Conservation (phyloP, 2,329 filamentous ascomycete genomes). For the Ascomycota sp. region DNA sequence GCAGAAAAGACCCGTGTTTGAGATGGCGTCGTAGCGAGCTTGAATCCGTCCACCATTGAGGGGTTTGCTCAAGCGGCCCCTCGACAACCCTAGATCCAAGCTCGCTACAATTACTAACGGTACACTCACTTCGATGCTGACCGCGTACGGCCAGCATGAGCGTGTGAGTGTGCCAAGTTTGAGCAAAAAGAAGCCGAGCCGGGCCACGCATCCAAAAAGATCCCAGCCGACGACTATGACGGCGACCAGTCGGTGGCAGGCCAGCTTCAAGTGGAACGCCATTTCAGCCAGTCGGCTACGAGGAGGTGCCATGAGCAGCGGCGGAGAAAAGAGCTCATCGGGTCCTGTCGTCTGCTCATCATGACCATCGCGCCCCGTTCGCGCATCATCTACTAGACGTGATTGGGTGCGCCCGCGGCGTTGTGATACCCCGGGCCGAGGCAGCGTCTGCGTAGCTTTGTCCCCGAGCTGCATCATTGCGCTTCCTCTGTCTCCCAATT, state of each 20-base stretch:
- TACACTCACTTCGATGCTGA: constrained; percentile 42
- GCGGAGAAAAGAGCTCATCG: constrained; percentile 1
- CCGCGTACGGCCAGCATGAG: constrained; percentile 52
- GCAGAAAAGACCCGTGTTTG: constrained; percentile 5
- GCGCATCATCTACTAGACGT: neutral
- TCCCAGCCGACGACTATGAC: constrained; percentile 10
- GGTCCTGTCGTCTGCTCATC: neutral
- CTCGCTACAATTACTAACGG: constrained; percentile 49
- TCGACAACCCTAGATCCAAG: constrained; percentile 35
- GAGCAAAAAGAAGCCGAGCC: constrained; percentile 41
- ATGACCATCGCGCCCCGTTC: neutral
- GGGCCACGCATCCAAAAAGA: constrained; percentile 16
- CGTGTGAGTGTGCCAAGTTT: constrained; percentile 47
- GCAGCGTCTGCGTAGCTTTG: neutral
- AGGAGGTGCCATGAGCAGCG: constrained; percentile 29
- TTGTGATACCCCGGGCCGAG: neutral
- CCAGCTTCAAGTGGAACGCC: constrained; percentile 14
- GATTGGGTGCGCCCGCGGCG: neutral
- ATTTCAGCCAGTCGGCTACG: constrained; percentile 13
- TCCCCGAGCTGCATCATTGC: no score
- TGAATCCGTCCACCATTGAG: constrained; percentile 3
- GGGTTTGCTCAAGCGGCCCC: neutral
- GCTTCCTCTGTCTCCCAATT: no score
- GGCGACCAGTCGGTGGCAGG: constrained; percentile 11
- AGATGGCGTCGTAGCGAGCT: constrained; percentile 4